Evolutionary conservation across 495 filamentous ascomycete genomes (phyloP).

Genomic region (Podospora pseudoanserina): DNA sequence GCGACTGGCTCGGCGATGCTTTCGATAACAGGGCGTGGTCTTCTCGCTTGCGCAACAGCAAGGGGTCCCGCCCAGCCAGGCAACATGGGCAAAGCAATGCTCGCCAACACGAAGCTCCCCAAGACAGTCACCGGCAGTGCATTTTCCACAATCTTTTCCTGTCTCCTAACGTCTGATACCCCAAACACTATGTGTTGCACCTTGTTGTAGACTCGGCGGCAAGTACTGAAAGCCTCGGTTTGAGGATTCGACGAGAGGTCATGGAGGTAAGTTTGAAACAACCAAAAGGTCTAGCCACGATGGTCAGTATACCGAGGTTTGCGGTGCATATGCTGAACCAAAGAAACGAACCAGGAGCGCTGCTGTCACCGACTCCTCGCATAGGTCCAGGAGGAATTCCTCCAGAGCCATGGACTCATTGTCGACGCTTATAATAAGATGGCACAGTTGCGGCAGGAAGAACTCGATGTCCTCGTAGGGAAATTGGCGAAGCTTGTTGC

Average conservation of each 20-base stretch:
- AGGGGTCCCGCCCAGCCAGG: slow-evolving; percentile 65
- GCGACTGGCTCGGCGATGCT: slow-evolving; percentile 51
- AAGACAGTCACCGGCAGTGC: slow-evolving; percentile 67
- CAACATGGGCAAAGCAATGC: slow-evolving; percentile 51
- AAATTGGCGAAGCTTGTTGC: slow-evolving; percentile 75
- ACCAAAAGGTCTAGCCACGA: slow-evolving; percentile 66
- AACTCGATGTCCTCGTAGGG: slow-evolving; percentile 80
- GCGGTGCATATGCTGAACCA: neutral
- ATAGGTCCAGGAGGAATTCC: slow-evolving; percentile 74
- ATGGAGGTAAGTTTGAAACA: slow-evolving; percentile 76
- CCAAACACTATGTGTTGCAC: slow-evolving; percentile 78
- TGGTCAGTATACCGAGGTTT: slow-evolving; percentile 7
- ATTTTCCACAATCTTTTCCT: slow-evolving; percentile 73
- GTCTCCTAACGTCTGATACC: slow-evolving; percentile 53
- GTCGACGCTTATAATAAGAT: slow-evolving; percentile 72
- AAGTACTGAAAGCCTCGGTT: slow-evolving; percentile 66
- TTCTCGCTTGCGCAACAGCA: slow-evolving; percentile 69
- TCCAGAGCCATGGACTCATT: slow-evolving; percentile 82
- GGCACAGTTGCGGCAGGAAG: slow-evolving; percentile 77
- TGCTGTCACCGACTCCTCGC: slow-evolving; percentile 74
- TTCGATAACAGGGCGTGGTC: slow-evolving; percentile 55
- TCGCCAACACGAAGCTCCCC: slow-evolving; percentile 65
- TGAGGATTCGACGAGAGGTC: slow-evolving; percentile 67
- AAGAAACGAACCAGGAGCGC: slow-evolving; percentile 60
- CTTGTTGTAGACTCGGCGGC: slow-evolving; percentile 72